These are phyloP conservation scores for Pleurotus salmoneostramineus DNA, from an alignment of 768 basidiomycete genomes.

Conservation along the genomic window DNA sequence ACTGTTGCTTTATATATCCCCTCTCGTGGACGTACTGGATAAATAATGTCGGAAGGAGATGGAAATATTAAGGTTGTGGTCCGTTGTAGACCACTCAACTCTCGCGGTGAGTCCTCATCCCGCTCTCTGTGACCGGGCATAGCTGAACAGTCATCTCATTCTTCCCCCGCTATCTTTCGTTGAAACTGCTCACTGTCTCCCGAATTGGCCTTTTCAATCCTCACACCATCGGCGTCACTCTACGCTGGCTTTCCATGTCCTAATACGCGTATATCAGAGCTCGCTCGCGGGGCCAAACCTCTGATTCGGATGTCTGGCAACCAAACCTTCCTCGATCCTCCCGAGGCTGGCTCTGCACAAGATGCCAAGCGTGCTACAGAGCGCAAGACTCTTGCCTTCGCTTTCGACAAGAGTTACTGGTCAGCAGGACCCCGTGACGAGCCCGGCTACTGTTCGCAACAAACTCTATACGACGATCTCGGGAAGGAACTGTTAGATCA, in stretches of 20 bases:
- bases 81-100: slow-evolving; percentile 95
- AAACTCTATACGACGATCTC: slow-evolving; percentile 91
- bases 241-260: neutral
- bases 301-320: slow-evolving; percentile 96
- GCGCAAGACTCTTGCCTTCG: slow-evolving; percentile 85
- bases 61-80: slow-evolving; percentile 92
- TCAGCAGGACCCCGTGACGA: slow-evolving; percentile 90
- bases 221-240: neutral
- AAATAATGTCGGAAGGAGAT: slow-evolving; percentile 69
- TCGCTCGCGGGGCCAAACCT: slow-evolving; percentile 88
- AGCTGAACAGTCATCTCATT: slow-evolving; percentile 2
- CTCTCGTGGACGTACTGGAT: neutral
- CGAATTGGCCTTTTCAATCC: too few species aligned
- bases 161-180: neutral
- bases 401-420: slow-evolving; percentile 98
- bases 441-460: slow-evolving; percentile 87
- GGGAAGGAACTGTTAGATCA: slow-evolving; percentile 94
- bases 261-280: slow-evolving; percentile 47
- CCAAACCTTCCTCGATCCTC: slow-evolving; percentile 90
- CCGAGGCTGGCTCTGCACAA: slow-evolving; percentile 66
- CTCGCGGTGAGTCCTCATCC: slow-evolving; percentile 64
- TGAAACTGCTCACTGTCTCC: neutral
- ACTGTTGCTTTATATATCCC: neutral
- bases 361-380: slow-evolving; percentile 82
- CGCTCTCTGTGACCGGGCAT: too few species aligned